Conservation (phyloP, 192 early-diverging fungal species). For the Glomus cerebriforme region DNA sequence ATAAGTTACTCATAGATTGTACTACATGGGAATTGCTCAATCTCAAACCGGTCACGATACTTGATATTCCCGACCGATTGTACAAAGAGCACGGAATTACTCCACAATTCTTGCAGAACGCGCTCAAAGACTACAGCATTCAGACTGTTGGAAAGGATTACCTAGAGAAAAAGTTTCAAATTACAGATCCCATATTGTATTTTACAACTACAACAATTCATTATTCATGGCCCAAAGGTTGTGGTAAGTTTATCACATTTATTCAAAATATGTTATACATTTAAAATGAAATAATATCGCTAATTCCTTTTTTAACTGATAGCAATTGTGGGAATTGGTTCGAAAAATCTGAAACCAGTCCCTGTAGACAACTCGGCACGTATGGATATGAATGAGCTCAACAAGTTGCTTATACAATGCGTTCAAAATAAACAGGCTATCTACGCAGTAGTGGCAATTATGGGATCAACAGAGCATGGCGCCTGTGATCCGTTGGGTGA, state of each 20-base stretch:
- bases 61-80: background rate
- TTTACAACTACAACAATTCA: background rate
- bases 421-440: background rate
- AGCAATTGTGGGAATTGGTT: slow-evolving; percentile 8
- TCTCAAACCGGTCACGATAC: background rate
- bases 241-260: background rate
- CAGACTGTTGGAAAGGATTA: slow-evolving; percentile 4
- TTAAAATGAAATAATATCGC: too few relatives aligned
- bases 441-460: slow-evolving; percentile 5
- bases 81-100: background rate
- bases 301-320: too few relatives aligned
- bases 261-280: background rate
- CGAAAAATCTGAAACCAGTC: background rate
- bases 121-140: background rate
- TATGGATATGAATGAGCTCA: background rate
- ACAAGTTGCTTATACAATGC: background rate
- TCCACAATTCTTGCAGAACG: background rate
- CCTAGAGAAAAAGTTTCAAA: background rate
- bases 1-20: background rate
- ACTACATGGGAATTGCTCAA: background rate
- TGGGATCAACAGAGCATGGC: slow-evolving; percentile 10
- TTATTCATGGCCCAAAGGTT: slow-evolving; percentile 13
- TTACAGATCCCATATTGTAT: background rate
- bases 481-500: background rate
- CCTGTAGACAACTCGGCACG: background rate